These are phyloP conservation scores for Dothideomycetes sp. DNA, from an alignment of 2,329 filamentous ascomycete species.

Conservation along the genomic window DNA sequence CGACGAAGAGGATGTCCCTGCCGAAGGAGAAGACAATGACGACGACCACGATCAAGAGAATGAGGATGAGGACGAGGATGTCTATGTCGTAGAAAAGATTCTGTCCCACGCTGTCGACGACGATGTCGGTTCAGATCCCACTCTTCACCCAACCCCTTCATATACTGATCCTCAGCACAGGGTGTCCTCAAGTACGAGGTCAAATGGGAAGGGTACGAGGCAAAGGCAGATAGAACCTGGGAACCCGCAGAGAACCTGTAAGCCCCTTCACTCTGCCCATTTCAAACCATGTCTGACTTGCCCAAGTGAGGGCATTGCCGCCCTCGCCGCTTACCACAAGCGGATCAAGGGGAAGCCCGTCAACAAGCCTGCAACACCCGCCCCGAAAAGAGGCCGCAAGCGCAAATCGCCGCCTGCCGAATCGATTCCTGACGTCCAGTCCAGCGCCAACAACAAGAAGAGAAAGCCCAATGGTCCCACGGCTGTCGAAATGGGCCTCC, in stretches of 20 bases:
- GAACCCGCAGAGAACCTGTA: conserved; percentile 66
- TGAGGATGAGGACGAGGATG: conserved; percentile 30
- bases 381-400: conserved; percentile 17
- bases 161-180: conserved; percentile 18
- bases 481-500: conserved; percentile 37
- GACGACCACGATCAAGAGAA: conserved; percentile 17
- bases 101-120: conserved; percentile 51
- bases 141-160: neutral
- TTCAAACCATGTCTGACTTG: neutral
- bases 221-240: conserved; percentile 63
- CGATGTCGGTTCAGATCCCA: conserved; percentile 30
- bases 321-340: conserved; percentile 54
- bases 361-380: conserved; percentile 16
- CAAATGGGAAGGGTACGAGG: conserved; percentile 71
- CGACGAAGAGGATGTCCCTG: conserved; percentile 15
- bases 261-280: conserved; percentile 13
- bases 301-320: conserved; percentile 28
- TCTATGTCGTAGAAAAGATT: conserved; percentile 63
- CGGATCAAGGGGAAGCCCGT: conserved; percentile 45
- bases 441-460: conserved; percentile 8
- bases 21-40: conserved; percentile 20
- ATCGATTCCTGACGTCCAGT: conserved; percentile 9
- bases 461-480: conserved; percentile 6
- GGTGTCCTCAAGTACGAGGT: conserved; percentile 53
- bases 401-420: conserved; percentile 10